Base-by-base conservation (phyloP, 2,329 filamentous ascomycete species). In the Aureobasidium sp. region DNA sequence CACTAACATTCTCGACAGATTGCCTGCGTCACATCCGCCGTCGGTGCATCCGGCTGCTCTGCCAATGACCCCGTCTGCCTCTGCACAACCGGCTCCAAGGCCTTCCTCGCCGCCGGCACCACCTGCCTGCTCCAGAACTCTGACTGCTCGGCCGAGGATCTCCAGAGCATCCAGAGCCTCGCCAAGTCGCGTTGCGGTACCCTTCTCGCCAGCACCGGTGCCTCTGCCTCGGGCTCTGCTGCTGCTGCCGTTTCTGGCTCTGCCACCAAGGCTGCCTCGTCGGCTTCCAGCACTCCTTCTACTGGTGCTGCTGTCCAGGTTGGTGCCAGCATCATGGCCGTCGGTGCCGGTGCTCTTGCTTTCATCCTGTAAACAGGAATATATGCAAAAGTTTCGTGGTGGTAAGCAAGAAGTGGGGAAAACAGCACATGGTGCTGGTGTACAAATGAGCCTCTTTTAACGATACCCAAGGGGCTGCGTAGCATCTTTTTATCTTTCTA, bases 21-120 rank as follows among this genome's bases (percentile, higher is more conserved):
- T 22, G 22, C 24, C 60, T 85, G 81, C 73, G 74, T 83, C 67
- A 68, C 72, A 49, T 68, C 72, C 24, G 79, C 80, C 65, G 75
- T 82, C 68, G 69, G 71, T 19, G 69, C 72, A n/a, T 77, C 77
- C 22, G 76, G 77, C 67, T 85, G 82, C 70, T 66, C 63, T 15
- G 63, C 76, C 62, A 74, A 71, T 48, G 80, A 85, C 70, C 68
- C 73, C 47, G 71, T 68, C 56, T 85, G 82, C 76, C 79, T 81
- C 67, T 84, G 82, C 74, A 80, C 74, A 3, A 75, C 71, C 9
- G 74, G 74, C 42, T 67, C 67, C 17, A 63, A 70, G 24, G 67
- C 66, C 37, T 74, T 79, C 66, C 68, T 68, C 33, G 65, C 69
- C 15, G 67, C 72, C 60, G 81, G 74, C 77, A 68, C 72, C 3